Evolutionary conservation across 2,329 filamentous ascomycete species (phyloP), one percentile per base, ranked within the genome.

Genomic region (Graphiopsis chlorocephala): DNA sequence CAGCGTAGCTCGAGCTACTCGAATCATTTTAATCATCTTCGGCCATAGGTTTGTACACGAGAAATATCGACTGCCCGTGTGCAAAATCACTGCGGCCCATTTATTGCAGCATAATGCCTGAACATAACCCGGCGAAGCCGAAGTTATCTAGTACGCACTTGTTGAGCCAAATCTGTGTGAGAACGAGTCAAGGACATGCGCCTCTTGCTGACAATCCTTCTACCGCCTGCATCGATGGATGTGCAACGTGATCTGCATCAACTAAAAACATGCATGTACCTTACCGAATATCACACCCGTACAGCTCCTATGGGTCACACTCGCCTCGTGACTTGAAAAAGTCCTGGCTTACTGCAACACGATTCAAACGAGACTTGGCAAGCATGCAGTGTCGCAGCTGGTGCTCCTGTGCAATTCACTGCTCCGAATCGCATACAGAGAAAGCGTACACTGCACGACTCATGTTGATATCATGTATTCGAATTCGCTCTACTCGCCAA

Each of bases 401-500:
- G 14, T 28, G 48, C 26, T 17, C 20, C 8, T 8, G 50, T 45
- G n/a, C 38, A n/a, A 45, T 4, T 45, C 38, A 45, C 38, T 45
- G 38, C 38, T 45, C 38, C 38, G 38, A 45, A 23, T 45, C 38
- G 3, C 38, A 23, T 20, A 45, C 38, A 45, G 38, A n/a, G n/a
- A 45, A 45, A 45, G 38, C 38, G n/a, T 45, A 4, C 10, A 45
- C 38, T 45, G 38, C 38, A 20, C 38, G n/a, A 31, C 17, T n/a
- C 50, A 31, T 31, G 17, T 53, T 26, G 35, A 52, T 28, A 52
- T 61, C 47, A 61, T 38, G 47, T 61, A 61, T 61, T 61, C 28
- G 28, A 45, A 61, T 28, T 31, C n/a, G 42, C 45, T 61, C 45
- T 61, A 29, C 50, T 31, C 50, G 50, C 50, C 50, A 29, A 53